Conservation (phyloP, 148 eudicot species). For the Amaranthus palmeri region DNA sequence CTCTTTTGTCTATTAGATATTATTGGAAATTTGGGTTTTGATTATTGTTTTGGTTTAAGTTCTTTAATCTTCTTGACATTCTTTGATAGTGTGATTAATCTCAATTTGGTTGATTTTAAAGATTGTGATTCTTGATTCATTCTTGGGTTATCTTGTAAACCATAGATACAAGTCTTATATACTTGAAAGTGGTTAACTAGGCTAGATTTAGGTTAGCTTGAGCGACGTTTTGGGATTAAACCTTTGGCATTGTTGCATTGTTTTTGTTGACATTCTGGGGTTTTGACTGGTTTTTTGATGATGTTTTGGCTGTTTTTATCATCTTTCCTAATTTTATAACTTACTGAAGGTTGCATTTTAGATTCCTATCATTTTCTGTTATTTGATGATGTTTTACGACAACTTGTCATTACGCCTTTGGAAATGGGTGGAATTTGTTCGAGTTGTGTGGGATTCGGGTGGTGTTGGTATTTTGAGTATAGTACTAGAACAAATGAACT, state of each 20-base stretch:
- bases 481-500: neutral
- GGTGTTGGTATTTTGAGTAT: neutral
- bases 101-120: slow-evolving; percentile 1
- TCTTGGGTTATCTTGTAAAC: neutral
- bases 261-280: neutral
- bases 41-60: neutral
- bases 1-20: neutral
- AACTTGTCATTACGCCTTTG: neutral
- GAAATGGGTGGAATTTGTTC: neutral
- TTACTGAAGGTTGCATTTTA: neutral
- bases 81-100: slow-evolving; percentile 8
- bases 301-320: neutral
- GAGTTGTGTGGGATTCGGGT: neutral
- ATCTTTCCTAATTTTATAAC: neutral
- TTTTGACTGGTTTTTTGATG: slow-evolving; percentile 4
- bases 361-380: slow-evolving; percentile 5
- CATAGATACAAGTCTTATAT: neutral
- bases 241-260: too few species aligned
- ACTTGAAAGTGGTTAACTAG: neutral
- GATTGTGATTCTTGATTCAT: slow-evolving; percentile 4
- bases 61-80: neutral
- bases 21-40: neutral
- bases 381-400: slow-evolving; percentile 2
- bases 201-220: neutral
- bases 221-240: too few species aligned